Conservation (phyloP, 1,139 yeast genomes). For the Magnusiomyces tetraspermus region DNA sequence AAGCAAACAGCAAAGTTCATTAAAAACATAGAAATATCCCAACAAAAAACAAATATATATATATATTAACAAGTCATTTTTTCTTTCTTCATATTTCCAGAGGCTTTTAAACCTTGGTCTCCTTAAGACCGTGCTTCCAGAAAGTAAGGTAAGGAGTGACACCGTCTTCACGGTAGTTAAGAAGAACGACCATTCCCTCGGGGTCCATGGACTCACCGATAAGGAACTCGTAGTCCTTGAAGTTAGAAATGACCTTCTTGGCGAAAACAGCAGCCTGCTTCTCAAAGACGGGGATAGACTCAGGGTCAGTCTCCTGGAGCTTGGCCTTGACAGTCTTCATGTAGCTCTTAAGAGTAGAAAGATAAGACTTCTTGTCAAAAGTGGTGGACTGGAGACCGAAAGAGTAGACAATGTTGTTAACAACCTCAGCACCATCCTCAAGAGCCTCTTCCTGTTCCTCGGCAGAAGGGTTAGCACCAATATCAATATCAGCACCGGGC, state of each 20-base stretch:
- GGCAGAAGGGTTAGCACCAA: slow-evolving; percentile 99
- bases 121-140: slow-evolving; percentile 97
- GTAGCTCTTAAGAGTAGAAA: slow-evolving; percentile 95
- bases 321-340: slow-evolving; percentile 90
- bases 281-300: slow-evolving; percentile 75
- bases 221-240: slow-evolving; percentile 98
- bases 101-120: slow-evolving; percentile 82
- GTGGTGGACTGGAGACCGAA: slow-evolving; percentile 94
- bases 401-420: slow-evolving; percentile 96
- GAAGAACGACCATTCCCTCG: slow-evolving; percentile 93
- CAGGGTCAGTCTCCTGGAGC: slow-evolving; percentile 84
- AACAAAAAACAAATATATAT: too few relatives aligned
- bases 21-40: neutral
- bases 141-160: slow-evolving; percentile 91
- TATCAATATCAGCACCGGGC: slow-evolving; percentile 82
- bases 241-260: slow-evolving; percentile 88
- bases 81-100: too few relatives aligned
- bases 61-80: too few relatives aligned
- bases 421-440: slow-evolving; percentile 80
- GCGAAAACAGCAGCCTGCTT: slow-evolving; percentile 94
- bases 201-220: slow-evolving; percentile 99
- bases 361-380: slow-evolving; percentile 95
- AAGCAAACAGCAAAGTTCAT: neutral
- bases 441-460: slow-evolving; percentile 78
- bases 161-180: slow-evolving; percentile 99